A percentile compares a stretch with the other conserved stretches of the same genome.
These are phyloP conservation scores for Apiotrichum mycotoxinovorans DNA, from an alignment of 1,284 basidiomycete species.

Conservation along the genomic window DNA sequence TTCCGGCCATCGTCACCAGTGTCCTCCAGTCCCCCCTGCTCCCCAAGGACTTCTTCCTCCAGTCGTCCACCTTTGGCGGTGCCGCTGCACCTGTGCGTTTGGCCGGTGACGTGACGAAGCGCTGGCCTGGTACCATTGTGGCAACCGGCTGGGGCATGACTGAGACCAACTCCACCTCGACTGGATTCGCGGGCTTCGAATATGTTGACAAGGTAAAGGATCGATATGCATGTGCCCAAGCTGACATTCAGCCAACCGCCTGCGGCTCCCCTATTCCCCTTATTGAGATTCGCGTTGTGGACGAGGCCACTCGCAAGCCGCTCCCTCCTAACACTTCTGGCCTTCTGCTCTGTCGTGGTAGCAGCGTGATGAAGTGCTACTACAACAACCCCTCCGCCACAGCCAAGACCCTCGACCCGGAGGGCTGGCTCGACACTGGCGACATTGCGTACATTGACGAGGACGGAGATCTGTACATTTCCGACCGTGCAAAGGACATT, in stretches of 20 bases:
- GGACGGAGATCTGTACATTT: constrained; percentile 38
- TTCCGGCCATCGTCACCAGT: constrained; percentile 38
- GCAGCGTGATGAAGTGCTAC: constrained; percentile 46
- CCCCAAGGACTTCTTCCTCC: constrained; percentile 26
- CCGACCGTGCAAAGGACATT: constrained; percentile 44
- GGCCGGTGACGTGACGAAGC: constrained; percentile 31
- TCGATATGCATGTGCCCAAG: too few relatives aligned
- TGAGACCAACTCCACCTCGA: constrained; percentile 42
- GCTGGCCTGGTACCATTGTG: constrained; percentile 25
- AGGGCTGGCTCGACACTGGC: constrained; percentile 43
- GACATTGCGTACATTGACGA: constrained; percentile 38
- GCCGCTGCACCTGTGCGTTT: constrained; percentile 38
- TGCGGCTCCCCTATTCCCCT: constrained; percentile 35
- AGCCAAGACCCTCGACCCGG: constrained; percentile 26
- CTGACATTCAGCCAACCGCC: constrained; percentile 14
- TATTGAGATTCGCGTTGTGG: constrained; percentile 34
- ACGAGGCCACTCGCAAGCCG: constrained; percentile 26
- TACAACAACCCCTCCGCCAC: constrained; percentile 39
- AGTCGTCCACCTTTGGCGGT: constrained; percentile 41
- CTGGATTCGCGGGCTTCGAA: constrained; percentile 35
- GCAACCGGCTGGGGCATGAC: constrained; percentile 43
- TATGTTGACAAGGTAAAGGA: constrained; percentile 28
- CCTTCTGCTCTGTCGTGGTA: constrained; percentile 35
- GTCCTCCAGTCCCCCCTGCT: constrained; percentile 36
- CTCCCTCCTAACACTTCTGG: constrained; percentile 28